These are phyloP conservation scores for Fomitopsis pinicola DNA, from an alignment of 1,284 basidiomycete genomes.

Conservation along the genomic window DNA sequence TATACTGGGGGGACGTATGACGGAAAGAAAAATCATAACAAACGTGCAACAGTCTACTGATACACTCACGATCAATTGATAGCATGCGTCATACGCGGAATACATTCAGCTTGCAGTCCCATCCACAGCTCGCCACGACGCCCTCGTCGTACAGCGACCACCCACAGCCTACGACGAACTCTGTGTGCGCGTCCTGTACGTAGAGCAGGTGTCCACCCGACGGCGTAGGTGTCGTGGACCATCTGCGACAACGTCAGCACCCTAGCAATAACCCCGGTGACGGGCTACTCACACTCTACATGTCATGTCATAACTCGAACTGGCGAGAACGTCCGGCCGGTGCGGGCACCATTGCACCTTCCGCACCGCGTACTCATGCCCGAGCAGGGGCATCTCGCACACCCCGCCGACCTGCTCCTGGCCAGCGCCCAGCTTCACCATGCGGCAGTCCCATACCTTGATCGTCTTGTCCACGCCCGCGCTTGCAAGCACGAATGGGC, in stretches of 20 bases:
- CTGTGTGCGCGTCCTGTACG: slow-evolving; percentile 85
- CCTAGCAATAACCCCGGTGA: slow-evolving; percentile 2
- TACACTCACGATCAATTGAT: background rate
- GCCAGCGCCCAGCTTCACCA: slow-evolving; percentile 52
- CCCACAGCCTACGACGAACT: slow-evolving; percentile 89
- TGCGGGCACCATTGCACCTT: slow-evolving; percentile 80
- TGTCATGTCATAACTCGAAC: slow-evolving; percentile 95
- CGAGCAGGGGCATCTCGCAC: slow-evolving; percentile 64
- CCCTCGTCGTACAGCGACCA: slow-evolving; percentile 91
- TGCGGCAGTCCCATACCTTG: slow-evolving; percentile 85
- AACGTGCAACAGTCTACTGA: background rate
- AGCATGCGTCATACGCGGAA: slow-evolving; percentile 38
- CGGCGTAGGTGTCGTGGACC: slow-evolving; percentile 53
- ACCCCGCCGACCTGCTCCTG: slow-evolving; percentile 55
- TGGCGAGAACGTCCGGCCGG: slow-evolving; percentile 73
- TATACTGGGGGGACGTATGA: background rate
- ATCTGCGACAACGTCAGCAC: slow-evolving; percentile 36
- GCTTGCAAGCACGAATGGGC: slow-evolving; percentile 73
- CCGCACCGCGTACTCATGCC: slow-evolving; percentile 81
- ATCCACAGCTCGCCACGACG: slow-evolving; percentile 81
- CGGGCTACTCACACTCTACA: slow-evolving; percentile 71
- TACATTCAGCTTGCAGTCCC: slow-evolving; percentile 84
- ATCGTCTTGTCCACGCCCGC: slow-evolving; percentile 78
- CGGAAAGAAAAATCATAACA: background rate
- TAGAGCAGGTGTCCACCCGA: slow-evolving; percentile 55